Base-by-base conservation (phyloP, 257 asterid genomes). In the Osmanthus fragrans region DNA sequence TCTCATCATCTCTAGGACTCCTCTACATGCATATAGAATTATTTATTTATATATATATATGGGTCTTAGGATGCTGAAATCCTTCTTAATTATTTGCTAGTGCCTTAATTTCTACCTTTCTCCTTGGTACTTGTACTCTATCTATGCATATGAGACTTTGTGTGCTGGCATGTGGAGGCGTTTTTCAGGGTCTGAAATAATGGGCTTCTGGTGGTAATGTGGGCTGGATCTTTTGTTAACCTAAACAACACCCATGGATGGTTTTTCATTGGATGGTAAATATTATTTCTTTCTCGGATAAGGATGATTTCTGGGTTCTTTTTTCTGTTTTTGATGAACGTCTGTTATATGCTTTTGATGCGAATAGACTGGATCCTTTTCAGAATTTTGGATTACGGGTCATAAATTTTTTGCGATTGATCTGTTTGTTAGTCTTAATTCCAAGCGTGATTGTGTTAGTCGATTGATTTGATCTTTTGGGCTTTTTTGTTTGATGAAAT, bases 61-160 rank as follows among this genome's bases (percentile, higher is more conserved):
- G 88, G 83, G 77, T 89, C 78, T 80, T 84, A 76, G 85, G 90
- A 87, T 84, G 84, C 86, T 86, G 88, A 84, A 85, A 83, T 85
- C 83, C 86, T 75, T 85, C 88, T 86, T 87, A 91, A 86, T 89
- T 84, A 83, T 80, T 72, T 81, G 70, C 76, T 75, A 42, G 73
- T 79, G 75, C 70, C 80, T 25, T 77, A 25, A 23, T 23, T 63
- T 63, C 71, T 47, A 56, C 80, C 42, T 83, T 79, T 73, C 72
- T 71, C 72, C 84, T 83, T 73, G 87, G 84, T 82, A 87, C 84
- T 85, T 80, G 80, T 77, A 76, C 23, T 70, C 45, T 56, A 37
- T 71, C 30, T 56, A 19, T 27, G 9, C 23, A 4, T 42, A 80
- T 70, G 81, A 68, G 42, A 78, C 54, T 45, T 40, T 77, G 29